Evolutionary conservation across 805 yeast genomes (phyloP), one percentile per base, ranked within the genome.

Genomic region (Schizosaccharomyces cryophilus): DNA sequence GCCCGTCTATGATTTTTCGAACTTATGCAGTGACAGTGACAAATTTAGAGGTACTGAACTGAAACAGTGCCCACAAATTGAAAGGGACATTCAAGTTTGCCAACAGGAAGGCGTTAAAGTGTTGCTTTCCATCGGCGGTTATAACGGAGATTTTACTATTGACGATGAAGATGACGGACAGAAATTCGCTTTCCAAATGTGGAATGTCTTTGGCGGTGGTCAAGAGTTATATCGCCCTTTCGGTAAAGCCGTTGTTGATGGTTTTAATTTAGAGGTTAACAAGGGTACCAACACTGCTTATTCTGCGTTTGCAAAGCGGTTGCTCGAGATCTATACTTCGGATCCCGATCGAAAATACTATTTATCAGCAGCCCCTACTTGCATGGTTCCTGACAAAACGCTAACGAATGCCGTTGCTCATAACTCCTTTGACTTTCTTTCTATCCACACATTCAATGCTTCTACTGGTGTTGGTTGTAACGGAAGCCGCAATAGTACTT

Each of bases 341-440:
- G 47, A 58, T 64, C 74, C 72, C 35, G 73, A 81, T 42, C 84
- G 82, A 71, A 66, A 72, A 35, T 85, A 82, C 73, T 85, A 83
- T 69, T 73, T 87, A 56, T 81, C 94, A 61, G 95, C 95, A 65
- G 90, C 96, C 64, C 96, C 96, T 24, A 95, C 87, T 73, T 89
- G 96, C 74, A 83, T 81, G 30, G 84, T 82, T 70, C 95, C 95
- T 21, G 96, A 88, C 73, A 82, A 79, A 59, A 77, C 71, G 55
- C 69, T 83, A 55, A 84, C 85, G 79, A 73, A 80, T 64, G 79
- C 79, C 60, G 80, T 85, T 67, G 83, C 82, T 64, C 80, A 75
- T 62, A 81, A 86, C 11, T 74, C 79, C 47, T 75, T 88, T 65
- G 95, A 88, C 72, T 87, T 81, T 70, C 84, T 87, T 4, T 87